Evolutionary conservation across 495 filamentous ascomycete species (phyloP).

Genomic region (Lindgomyces ingoldianus): DNA sequence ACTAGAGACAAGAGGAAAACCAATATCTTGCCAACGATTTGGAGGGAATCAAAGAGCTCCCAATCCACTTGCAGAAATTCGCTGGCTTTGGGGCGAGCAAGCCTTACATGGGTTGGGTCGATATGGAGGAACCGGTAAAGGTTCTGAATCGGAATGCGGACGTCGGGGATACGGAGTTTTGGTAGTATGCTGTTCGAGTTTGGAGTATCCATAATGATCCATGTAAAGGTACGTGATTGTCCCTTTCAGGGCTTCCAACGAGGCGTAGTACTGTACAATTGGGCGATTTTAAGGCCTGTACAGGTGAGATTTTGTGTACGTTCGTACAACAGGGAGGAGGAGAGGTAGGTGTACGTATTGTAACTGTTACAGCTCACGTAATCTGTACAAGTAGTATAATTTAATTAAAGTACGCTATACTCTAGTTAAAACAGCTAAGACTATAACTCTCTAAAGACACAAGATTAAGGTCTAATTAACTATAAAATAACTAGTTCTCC

Average conservation of each 20-base stretch:
- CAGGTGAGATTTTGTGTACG: too few species aligned
- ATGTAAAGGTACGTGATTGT: background rate
- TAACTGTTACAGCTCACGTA: too few species aligned
- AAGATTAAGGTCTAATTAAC: too few species aligned
- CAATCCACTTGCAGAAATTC: constrained; percentile 36
- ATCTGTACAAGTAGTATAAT: too few species aligned
- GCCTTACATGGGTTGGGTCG: constrained; percentile 46
- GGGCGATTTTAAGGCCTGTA: too few species aligned
- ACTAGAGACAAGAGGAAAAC: constrained; percentile 23
- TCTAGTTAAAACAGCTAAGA: too few species aligned
- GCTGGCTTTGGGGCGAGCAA: constrained; percentile 42
- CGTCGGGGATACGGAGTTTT: background rate
- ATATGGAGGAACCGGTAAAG: constrained; percentile 40
- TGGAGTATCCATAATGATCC: background rate
- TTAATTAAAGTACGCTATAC: too few species aligned
- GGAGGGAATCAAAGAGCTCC: constrained; percentile 40
- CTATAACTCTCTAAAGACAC: too few species aligned
- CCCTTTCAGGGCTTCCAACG: background rate
- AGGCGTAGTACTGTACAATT: too few species aligned
- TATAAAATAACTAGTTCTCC: too few species aligned
- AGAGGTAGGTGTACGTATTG: too few species aligned
- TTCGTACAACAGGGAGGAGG: too few species aligned
- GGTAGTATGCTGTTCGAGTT: background rate
- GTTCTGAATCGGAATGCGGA: background rate
- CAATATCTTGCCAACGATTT: constrained; percentile 40